Evolutionary conservation across 2,329 filamentous ascomycete species (phyloP).

Genomic region (Penicillium sp.): DNA sequence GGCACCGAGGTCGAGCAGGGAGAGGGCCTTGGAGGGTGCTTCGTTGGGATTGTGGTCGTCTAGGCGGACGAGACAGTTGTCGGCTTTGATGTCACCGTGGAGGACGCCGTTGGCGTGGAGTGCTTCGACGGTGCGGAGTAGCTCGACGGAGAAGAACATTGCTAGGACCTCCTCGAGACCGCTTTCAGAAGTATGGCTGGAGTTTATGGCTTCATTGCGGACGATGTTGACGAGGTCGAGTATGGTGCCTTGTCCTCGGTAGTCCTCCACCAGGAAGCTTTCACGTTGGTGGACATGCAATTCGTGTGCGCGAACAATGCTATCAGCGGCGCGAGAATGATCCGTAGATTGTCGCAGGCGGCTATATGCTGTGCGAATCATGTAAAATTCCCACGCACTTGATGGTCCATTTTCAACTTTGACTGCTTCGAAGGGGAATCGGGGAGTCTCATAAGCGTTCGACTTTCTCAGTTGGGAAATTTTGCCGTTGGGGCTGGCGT

Average conservation of each 20-base stretch:
- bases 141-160: conserved; percentile 93
- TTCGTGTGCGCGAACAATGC: conserved; percentile 79
- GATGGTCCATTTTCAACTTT: conserved; percentile 87
- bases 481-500: conserved; percentile 46
- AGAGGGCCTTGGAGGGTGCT: conserved; percentile 24
- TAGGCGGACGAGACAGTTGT: conserved; percentile 90
- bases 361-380: conserved; percentile 77
- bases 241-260: conserved; percentile 82
- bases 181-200: conserved; percentile 49
- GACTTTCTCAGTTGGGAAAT: conserved; percentile 51
- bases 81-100: conserved; percentile 91
- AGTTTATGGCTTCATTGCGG: conserved; percentile 60
- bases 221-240: conserved; percentile 93
- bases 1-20: conserved; percentile 30
- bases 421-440: conserved; percentile 73
- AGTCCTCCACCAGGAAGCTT: conserved; percentile 84
- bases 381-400: conserved; percentile 92
- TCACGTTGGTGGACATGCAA: conserved; percentile 90
- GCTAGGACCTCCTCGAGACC: conserved; percentile 86
- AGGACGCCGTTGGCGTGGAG: conserved; percentile 76
- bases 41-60: conserved; percentile 47
- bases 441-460: conserved; percentile 26
- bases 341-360: conserved; percentile 64
- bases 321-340: conserved; percentile 66
- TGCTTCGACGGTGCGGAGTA: conserved; percentile 84